phyloP scores from a whole-genome alignment of 23 red algal species.

The Agarophyton chilense region DNA sequence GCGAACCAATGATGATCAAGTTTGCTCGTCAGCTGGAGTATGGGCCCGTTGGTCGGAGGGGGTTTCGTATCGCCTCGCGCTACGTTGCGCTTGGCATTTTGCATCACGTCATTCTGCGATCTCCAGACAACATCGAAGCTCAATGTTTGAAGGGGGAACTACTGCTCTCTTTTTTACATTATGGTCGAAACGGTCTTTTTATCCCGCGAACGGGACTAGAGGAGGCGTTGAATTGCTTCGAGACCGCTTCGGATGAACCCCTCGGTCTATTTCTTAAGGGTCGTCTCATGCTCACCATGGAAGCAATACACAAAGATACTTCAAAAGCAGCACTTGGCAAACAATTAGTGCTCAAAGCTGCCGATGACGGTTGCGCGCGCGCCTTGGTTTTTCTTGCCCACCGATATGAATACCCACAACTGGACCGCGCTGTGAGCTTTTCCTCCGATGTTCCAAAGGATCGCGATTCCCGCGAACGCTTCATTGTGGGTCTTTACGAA shows the following conservation, averaged over 20 bases:
- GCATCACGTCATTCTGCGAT: background rate
- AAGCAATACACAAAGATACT: constrained; percentile 36
- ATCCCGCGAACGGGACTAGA: constrained; percentile 27
- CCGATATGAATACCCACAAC: constrained; percentile 57
- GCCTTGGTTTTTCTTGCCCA: constrained; percentile 54
- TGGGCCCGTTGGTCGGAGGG: constrained; percentile 30
- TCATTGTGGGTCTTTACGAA: constrained; percentile 43
- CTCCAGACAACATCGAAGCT: constrained; percentile 18
- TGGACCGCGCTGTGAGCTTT: constrained; percentile 31
- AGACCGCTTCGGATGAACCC: background rate
- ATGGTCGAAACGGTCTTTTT: constrained; percentile 36
- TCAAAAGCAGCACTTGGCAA: background rate
- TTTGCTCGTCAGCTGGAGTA: constrained; percentile 11
- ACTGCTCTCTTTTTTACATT: constrained; percentile 23
- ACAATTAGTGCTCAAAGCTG: constrained; percentile 24
- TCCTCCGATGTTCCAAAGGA: constrained; percentile 45
- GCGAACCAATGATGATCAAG: background rate
- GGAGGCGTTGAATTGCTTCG: constrained; percentile 43
- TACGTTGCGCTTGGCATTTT: constrained; percentile 18
- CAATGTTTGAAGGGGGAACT: constrained; percentile 64
- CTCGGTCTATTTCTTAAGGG: constrained; percentile 54
- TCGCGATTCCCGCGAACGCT: constrained; percentile 7
- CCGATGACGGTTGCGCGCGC: constrained; percentile 19
- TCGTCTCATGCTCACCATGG: constrained; percentile 49
- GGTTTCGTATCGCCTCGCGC: constrained; percentile 13